Base-by-base conservation (phyloP, 345 rosid species). In the Aquilaria sinensis region DNA sequence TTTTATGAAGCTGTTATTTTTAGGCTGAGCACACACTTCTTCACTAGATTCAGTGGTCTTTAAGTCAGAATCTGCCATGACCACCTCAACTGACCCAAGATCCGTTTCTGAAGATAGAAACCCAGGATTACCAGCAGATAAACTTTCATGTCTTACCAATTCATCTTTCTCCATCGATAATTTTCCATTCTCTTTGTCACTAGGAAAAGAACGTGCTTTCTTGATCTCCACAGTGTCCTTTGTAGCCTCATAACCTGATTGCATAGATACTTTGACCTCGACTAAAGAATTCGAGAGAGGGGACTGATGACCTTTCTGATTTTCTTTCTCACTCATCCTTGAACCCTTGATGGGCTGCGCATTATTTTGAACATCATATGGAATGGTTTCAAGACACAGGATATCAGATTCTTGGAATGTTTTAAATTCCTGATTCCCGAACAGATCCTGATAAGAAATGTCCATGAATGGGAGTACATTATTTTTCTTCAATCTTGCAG, bases 1-100 rank as follows among this genome's bases (percentile, higher is more conserved):
- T 79, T 82, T 86, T 34, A 88, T 76, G 70, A 80, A 72, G 68
- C 78, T 81, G 56, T 66, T 81, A 58, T 78, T 66, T 41, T 31
- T 53, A 31, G 73, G 63, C 67, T 74, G 70, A 63, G 55, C 57
- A 48, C 72, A 65, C 73, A 74, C 32, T 62, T 57, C 67, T 58
- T 75, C 81, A 70, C 61, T 65, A 51, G 70, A 55, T 72, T 63
- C 58, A 70, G 85, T 75, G 32, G 69, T 54, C 52, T 74, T 78
- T n/a, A 45, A 49, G 68, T 65, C 67, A 29, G 69, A 58, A 45
- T 67, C 68, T 57, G 47, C 63, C 14, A 30, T 16, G 47, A 65
- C 66, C 46, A 53, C 32, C 14, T 65, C 66, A 47, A 62, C 69
- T 37, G 64, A 51, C 58, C 53, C 71, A 48, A 50, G 51, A 67